Percentiles rank a stretch among this genome's conserved stretches.
phyloP scores from a whole-genome alignment of 192 early-diverging fungal genomes.

The Entomortierella parvispora region DNA sequence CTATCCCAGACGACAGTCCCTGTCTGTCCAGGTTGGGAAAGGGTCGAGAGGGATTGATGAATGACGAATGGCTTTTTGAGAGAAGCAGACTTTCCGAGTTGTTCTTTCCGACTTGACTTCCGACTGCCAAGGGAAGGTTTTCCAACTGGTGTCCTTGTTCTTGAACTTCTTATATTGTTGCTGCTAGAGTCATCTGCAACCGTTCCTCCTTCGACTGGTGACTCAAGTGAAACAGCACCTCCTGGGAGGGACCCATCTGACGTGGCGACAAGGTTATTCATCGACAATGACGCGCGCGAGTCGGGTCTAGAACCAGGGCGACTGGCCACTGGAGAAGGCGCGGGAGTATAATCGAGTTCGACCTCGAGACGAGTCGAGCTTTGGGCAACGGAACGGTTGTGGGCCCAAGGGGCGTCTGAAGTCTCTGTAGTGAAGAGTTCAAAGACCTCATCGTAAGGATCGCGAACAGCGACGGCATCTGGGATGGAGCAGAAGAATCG shows the following conservation, averaged over 20 bases:
- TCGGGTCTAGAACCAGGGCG: conserved; percentile 22
- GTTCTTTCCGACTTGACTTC: conserved; percentile 11
- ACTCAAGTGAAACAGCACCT: too few relatives aligned
- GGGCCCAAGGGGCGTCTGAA: conserved; percentile 29
- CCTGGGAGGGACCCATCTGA: neutral
- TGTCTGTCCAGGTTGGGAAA: conserved; percentile 55
- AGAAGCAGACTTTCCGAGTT: neutral
- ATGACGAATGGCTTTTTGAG: conserved; percentile 43
- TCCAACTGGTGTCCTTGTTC: conserved; percentile 11
- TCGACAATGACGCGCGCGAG: conserved; percentile 7
- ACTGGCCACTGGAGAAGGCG: conserved; percentile 29
- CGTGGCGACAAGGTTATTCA: neutral
- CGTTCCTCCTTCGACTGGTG: neutral
- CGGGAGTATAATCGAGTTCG: conserved; percentile 44
- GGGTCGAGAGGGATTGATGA: conserved; percentile 50
- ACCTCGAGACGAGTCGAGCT: conserved; percentile 33
- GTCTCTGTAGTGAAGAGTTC: conserved; percentile 48
- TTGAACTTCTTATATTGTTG: neutral
- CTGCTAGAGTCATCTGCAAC: neutral
- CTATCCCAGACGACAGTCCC: conserved; percentile 60
- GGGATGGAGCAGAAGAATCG: conserved; percentile 44
- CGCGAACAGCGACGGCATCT: conserved; percentile 7
- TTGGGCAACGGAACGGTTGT: conserved; percentile 43
- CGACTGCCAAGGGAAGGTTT: conserved; percentile 14
- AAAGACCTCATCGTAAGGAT: conserved; percentile 50